These are phyloP conservation scores for Penicillium corylophilum DNA, from an alignment of 2,329 filamentous ascomycete species.

Conservation along the genomic window DNA sequence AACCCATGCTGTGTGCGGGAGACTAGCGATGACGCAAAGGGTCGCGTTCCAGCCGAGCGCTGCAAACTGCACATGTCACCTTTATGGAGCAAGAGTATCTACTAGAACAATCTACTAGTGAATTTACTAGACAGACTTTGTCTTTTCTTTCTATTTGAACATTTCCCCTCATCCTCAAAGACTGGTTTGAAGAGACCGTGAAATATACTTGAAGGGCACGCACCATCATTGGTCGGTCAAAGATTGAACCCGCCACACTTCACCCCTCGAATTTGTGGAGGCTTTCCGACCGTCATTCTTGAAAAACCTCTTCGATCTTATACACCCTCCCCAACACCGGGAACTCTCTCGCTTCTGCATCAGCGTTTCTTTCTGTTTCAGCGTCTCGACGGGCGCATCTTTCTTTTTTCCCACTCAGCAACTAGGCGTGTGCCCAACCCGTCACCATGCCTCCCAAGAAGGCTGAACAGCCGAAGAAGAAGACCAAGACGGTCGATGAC, in stretches of 20 bases:
- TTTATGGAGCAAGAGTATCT: neutral
- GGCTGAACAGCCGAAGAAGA: constrained; percentile 47
- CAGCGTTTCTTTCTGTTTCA: constrained; percentile 13
- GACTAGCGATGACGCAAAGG: constrained; percentile 18
- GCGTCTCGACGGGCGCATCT: constrained; percentile 17
- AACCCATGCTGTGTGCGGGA: neutral
- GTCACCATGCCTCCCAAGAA: constrained; percentile 52
- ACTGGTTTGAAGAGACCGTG: neutral
- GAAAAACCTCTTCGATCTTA: constrained; percentile 1
- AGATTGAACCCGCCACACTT: constrained; percentile 29
- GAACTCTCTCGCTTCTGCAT: constrained; percentile 9
- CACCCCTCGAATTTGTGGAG: constrained; percentile 36
- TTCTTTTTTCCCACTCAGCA: constrained; percentile 16
- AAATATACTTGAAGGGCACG: constrained; percentile 16
- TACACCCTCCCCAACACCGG: neutral
- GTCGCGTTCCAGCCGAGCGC: neutral
- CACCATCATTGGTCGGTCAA: constrained; percentile 20
- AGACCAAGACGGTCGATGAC: constrained; percentile 68
- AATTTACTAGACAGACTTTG: neutral
- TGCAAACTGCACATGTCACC: neutral
- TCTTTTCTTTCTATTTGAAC: neutral
- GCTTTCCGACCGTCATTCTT: constrained; percentile 20
- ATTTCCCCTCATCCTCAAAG: neutral
- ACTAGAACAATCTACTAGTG: no score
- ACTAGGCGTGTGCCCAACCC: constrained; percentile 18